A percentile compares a stretch with the other conserved stretches of the same genome.
phyloP scores from a whole-genome alignment of 2,329 filamentous ascomycete genomes.

The Penicillium freii region DNA sequence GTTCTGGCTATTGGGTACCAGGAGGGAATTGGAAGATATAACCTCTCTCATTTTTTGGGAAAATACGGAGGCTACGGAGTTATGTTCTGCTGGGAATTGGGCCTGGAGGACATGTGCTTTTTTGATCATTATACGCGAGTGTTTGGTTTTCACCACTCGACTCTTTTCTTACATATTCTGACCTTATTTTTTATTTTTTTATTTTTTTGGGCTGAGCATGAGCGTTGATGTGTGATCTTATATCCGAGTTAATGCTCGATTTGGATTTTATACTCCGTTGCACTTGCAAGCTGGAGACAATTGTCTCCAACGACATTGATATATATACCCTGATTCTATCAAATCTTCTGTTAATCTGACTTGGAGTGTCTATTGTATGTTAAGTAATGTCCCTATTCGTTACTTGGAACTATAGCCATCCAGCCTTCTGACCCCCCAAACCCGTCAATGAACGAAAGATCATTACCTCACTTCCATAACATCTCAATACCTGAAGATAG shows the following conservation, averaged over 20 bases:
- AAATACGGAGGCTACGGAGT: neutral
- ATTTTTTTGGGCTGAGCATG: slow-evolving; percentile 11
- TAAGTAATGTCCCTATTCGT: neutral
- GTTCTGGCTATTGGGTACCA: slow-evolving; percentile 6
- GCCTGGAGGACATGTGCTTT: neutral
- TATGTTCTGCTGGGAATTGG: neutral
- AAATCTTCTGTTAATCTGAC: slow-evolving; percentile 8
- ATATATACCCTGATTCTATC: slow-evolving; percentile 19
- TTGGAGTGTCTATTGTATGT: slow-evolving; percentile 3
- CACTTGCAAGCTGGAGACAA: slow-evolving; percentile 4
- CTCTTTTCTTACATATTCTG: slow-evolving; percentile 2
- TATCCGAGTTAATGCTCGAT: neutral
- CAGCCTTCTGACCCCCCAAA: neutral
- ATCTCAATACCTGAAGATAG: slow-evolving; percentile 12
- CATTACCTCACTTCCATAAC: neutral
- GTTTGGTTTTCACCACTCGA: neutral
- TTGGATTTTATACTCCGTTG: neutral
- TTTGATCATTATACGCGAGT: neutral
- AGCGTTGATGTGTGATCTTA: slow-evolving; percentile 14
- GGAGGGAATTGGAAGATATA: neutral
- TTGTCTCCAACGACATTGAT: slow-evolving; percentile 7
- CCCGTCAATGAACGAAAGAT: neutral
- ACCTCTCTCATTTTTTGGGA: neutral
- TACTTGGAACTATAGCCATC: neutral
- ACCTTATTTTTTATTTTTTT: neutral